Evolutionary conservation across 768 basidiomycete species (phyloP), one percentile per base, ranked within the genome.

Genomic region (Cystobasidium tubakii): DNA sequence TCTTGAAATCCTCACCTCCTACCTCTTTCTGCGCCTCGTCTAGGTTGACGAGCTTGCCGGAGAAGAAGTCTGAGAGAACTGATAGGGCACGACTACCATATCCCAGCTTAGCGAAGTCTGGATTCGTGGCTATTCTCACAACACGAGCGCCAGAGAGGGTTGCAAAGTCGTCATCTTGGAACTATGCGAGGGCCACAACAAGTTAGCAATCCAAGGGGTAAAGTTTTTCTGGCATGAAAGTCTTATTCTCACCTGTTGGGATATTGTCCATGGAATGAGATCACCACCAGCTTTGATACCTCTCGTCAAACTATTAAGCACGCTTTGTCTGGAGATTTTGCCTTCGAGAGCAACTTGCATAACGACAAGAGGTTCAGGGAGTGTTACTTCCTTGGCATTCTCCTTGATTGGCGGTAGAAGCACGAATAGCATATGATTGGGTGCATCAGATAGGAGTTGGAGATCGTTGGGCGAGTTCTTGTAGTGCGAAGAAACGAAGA

Each of bases 391-490:
- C 57, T 77, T 77, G 80, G 92, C 91, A 75, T 94, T 90, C 70
- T 93, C 90, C 78, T 89, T 88, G 62, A 98, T 85, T 0, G 96
- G 96, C 0, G 94, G 94, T 0, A 98, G 84, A 0, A 99, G 86
- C 0, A 99, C 96, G 77, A 98, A 99, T 17, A 99, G 85, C 78
- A 94, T 91, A 80, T 98, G 95, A 0, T 92, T 94, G 0, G 96
- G 96, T 0, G 96, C 96, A 78, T 99, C 96, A 13, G 90, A 91
- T 81, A 98, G 87, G 65, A 99, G 86, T 81, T 98, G 95, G n/a
- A 99, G 85, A 80, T 99, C 96, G 80, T 99, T 98, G 23, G 96
- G 96, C 79, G 94, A 91, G 81, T 98, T 99, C 82, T 99, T 99
- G 84, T 99, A 99, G 81, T 99, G 96, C 64, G 89, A 90, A 0